Evolutionary conservation across 1,139 yeast genomes (phyloP).

Genomic region (Lodderomyces metapsilosis): DNA sequence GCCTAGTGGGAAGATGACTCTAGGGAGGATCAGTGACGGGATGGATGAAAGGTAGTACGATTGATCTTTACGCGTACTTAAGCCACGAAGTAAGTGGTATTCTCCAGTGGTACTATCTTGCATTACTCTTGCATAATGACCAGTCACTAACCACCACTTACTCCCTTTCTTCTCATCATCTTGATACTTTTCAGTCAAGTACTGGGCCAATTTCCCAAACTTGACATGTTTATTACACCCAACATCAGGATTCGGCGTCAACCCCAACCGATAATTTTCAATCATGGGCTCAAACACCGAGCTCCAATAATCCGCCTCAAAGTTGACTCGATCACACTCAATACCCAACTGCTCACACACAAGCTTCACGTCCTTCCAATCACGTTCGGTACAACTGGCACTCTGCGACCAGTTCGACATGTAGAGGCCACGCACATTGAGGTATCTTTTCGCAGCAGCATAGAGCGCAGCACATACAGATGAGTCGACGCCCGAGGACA

Average conservation of each 20-base stretch:
- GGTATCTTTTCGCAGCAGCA: slow-evolving; percentile 42
- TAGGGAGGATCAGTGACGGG: slow-evolving; percentile 41
- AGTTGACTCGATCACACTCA: slow-evolving; percentile 73
- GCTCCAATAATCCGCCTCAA: slow-evolving; percentile 89
- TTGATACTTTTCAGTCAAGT: slow-evolving; percentile 39
- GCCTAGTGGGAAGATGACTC: slow-evolving; percentile 77
- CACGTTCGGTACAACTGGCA: slow-evolving; percentile 75
- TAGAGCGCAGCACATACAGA: slow-evolving; percentile 82
- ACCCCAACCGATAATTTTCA: slow-evolving; percentile 62
- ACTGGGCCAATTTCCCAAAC: slow-evolving; percentile 72
- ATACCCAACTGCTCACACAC: slow-evolving; percentile 63
- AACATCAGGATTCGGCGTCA: slow-evolving; percentile 94
- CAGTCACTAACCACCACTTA: slow-evolving; percentile 97
- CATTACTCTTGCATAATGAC: slow-evolving; percentile 80
- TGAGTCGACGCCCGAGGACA: slow-evolving; percentile 98
- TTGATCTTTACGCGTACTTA: slow-evolving; percentile 73
- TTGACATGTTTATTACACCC: slow-evolving; percentile 83
- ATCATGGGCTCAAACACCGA: slow-evolving; percentile 94
- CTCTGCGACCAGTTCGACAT: slow-evolving; percentile 91
- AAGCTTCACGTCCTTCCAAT: slow-evolving; percentile 79
- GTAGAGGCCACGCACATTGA: slow-evolving; percentile 73
- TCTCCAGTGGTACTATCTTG: slow-evolving; percentile 26
- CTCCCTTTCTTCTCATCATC: too few species aligned
- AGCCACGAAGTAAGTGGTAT: slow-evolving; percentile 57
- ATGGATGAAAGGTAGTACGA: slow-evolving; percentile 84